These are phyloP conservation scores for Didymella glomerata DNA, from an alignment of 2,329 filamentous ascomycete genomes.

Conservation along the genomic window DNA sequence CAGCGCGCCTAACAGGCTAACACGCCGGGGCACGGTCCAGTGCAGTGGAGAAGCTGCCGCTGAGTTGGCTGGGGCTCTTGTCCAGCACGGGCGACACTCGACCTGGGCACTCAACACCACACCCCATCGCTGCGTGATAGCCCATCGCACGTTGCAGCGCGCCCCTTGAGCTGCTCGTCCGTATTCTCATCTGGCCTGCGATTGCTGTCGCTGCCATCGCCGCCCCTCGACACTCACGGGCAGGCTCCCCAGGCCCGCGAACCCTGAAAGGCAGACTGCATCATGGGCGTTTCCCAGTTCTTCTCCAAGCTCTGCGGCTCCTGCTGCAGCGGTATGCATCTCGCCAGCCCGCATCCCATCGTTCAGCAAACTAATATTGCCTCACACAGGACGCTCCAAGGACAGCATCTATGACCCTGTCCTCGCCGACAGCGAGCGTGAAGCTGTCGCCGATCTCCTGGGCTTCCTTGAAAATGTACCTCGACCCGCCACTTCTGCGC, in stretches of 20 bases:
- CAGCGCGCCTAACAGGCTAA: conserved; percentile 15
- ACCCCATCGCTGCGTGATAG: conserved; percentile 15
- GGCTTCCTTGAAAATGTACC: conserved; percentile 94
- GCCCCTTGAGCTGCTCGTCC: conserved; percentile 16
- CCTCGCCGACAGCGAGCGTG: conserved; percentile 92
- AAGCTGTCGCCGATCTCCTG: conserved; percentile 93
- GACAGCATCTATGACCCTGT: conserved; percentile 65
- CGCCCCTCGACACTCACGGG: conserved; percentile 16
- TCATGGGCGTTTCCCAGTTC: conserved; percentile 49
- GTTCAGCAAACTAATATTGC: conserved; percentile 29
- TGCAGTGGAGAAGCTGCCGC: conserved; percentile 13
- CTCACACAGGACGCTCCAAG: conserved; percentile 53
- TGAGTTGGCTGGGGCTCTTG: conserved; percentile 10
- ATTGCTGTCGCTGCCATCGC: conserved; percentile 24
- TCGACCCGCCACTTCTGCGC: conserved; percentile 14
- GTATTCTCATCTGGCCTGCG: conserved; percentile 22
- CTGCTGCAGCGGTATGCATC: conserved; percentile 51
- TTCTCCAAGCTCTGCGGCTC: conserved; percentile 49
- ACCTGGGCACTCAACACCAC: conserved; percentile 16
- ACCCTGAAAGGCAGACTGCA: conserved; percentile 30
- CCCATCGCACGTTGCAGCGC: conserved; percentile 16
- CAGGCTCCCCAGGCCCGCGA: conserved; percentile 31
- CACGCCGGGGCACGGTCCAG: conserved; percentile 1
- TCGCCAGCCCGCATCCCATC: conserved; percentile 5
- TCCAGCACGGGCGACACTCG: conserved; percentile 12